A percentile compares a stretch with the other conserved stretches of the same genome.
phyloP scores from a whole-genome alignment of 2,329 filamentous ascomycete species.

The Fusarium phyllophilum region DNA sequence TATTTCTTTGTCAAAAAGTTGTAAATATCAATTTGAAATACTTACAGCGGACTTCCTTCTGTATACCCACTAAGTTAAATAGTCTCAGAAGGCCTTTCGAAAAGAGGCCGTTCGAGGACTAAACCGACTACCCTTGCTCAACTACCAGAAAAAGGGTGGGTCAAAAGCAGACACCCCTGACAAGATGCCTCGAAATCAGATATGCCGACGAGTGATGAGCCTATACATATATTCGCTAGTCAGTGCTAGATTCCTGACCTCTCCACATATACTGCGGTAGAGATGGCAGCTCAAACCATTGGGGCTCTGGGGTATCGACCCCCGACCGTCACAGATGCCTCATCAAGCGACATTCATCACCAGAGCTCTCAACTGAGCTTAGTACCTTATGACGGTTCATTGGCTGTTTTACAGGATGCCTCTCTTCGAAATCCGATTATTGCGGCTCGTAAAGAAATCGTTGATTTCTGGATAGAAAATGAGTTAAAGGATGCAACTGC shows the following conservation, averaged over 20 bases:
- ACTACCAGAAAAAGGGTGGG: not conserved
- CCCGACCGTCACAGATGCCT: not conserved
- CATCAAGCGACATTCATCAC: not conserved
- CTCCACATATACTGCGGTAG: not conserved
- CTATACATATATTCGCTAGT: not conserved
- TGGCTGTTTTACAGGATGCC: not conserved
- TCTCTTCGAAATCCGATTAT: not conserved
- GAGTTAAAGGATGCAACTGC: not conserved
- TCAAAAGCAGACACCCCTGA: not conserved
- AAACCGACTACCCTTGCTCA: not conserved
- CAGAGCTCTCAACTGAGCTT: not conserved
- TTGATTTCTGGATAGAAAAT: not conserved
- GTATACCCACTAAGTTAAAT: not conserved
- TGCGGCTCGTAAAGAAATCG: not conserved
- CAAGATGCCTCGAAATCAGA: not conserved
- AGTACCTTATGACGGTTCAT: not conserved
- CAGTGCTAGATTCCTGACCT: not conserved
- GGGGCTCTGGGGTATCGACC: not conserved
- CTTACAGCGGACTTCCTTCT: not conserved
- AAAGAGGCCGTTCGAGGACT: not conserved
- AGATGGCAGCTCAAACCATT: not conserved
- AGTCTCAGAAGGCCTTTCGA: not conserved
- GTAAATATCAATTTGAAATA: not conserved
- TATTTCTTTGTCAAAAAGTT: not conserved
- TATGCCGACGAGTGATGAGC: rapidly evolving